Percentiles rank a stretch among this genome's conserved stretches.
phyloP scores from a whole-genome alignment of 768 basidiomycete genomes.

The Pulveroboletus sp. region DNA sequence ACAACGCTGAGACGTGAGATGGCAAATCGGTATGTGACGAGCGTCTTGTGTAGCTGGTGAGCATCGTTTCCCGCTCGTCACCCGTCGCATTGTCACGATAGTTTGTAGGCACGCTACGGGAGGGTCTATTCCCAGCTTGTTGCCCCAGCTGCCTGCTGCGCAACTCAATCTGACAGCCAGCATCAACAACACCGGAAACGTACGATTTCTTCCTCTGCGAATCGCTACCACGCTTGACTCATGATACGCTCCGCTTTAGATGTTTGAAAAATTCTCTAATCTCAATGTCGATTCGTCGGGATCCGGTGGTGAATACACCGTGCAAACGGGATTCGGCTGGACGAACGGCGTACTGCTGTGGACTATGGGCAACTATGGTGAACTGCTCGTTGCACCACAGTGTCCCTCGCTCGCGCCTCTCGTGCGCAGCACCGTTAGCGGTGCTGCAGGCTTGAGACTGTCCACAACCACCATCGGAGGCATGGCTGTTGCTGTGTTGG shows the following conservation, averaged over 20 bases:
- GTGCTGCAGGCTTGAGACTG: background rate
- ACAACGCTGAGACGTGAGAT: constrained; percentile 63
- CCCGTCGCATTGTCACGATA: background rate
- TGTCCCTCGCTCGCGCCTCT: constrained; percentile 51
- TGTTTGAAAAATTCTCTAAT: constrained; percentile 88
- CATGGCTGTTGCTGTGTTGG: background rate
- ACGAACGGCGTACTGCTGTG: constrained; percentile 81
- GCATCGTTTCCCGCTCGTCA: constrained; percentile 7
- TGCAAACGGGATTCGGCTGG: constrained; percentile 88
- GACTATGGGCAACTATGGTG: constrained; percentile 67
- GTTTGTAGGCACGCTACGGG: constrained; percentile 76
- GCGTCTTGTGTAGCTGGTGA: constrained; percentile 88
- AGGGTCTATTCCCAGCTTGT: constrained; percentile 69
- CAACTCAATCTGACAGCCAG: constrained; percentile 71
- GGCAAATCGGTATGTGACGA: constrained; percentile 82
- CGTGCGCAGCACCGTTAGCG: background rate
- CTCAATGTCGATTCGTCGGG: constrained; percentile 78
- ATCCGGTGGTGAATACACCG: constrained; percentile 83
- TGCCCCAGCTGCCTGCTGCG: constrained; percentile 65
- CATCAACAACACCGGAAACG: constrained; percentile 68
- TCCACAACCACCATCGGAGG: background rate
- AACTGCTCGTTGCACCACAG: constrained; percentile 53
- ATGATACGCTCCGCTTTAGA: constrained; percentile 38
- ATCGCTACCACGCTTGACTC: background rate
- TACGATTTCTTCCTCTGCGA: constrained; percentile 35